Percentiles rank a stretch among this genome's conserved stretches.
Conservation (phyloP, 352 stramenopile species). For the Saprolegnia parasitica region DNA sequence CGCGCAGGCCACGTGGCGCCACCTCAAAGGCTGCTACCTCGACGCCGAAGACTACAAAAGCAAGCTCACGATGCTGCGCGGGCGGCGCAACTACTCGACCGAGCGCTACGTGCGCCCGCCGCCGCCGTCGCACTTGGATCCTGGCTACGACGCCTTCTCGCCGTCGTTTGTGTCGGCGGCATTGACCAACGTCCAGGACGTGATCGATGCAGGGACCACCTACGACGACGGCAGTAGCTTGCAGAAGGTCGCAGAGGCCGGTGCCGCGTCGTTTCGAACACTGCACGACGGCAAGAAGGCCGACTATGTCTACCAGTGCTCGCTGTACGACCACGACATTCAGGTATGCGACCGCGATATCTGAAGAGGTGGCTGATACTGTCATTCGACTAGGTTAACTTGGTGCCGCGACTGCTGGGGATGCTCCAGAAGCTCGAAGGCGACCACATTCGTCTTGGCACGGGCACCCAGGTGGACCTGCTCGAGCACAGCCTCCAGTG, state of each 20-base stretch:
- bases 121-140: not conserved
- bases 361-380: too few relatives aligned
- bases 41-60: constrained; percentile 79
- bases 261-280: constrained; percentile 13
- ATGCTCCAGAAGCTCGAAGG: constrained; percentile 28
- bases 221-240: constrained; percentile 26
- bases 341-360: constrained; percentile 3
- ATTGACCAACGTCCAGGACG: not conserved
- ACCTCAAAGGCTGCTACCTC: constrained; percentile 84
- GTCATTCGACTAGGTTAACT: constrained; percentile 20
- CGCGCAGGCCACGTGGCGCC: constrained; percentile 39
- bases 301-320: constrained; percentile 30
- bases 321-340: constrained; percentile 28
- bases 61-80: constrained; percentile 41
- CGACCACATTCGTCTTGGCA: constrained; percentile 30
- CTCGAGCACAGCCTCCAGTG: constrained; percentile 32
- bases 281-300: constrained; percentile 26
- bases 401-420: constrained; percentile 16
- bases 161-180: constrained; percentile 12
- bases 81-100: constrained; percentile 1
- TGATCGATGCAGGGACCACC: constrained; percentile 15
- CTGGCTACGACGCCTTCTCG: constrained; percentile 25
- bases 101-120: constrained; percentile 13
- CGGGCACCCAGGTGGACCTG: constrained; percentile 27
- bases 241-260: constrained; percentile 6